Evolutionary conservation across 306 rosid species (phyloP), one percentile per base, ranked within the genome.

Genomic region (Carpinus fangiana): DNA sequence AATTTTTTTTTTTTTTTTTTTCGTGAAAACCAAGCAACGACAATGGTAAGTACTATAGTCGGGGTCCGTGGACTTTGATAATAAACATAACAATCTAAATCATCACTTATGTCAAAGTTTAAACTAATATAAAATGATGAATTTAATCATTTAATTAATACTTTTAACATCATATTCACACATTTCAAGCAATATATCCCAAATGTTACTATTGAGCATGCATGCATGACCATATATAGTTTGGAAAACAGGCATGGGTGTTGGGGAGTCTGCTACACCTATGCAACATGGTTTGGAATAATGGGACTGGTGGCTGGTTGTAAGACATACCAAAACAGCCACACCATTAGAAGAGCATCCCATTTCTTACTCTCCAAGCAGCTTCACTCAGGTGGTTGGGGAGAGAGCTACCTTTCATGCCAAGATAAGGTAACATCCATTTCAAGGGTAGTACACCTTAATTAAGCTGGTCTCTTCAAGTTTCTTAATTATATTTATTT

Each of bases 211-310:
- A 62, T 31, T 57, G 36, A 57, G n/a, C 41, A 3, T 3, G 45
- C 9, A 61, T 61, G 68, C 9, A 61, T 61, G 68, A 61, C 48
- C 47, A 66, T 4, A 12, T 10, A 9, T 5, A 21, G 64, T 66
- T 67, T 67, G 26, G 20, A 67, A 18, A 67, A 41, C 13, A 67
- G 97, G 95, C 84, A 85, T 79, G 96, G 97, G 0, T 87, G 90
- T 18, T 92, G 97, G 97, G 97, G 93, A 66, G 81, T 92, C 12
- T 92, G 97, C 89, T 92, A 76, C 79, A 87, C 90, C 31, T 90
- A 92, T 13, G 97, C 83, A 41, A 92, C 96, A 75, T 92, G 92
- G 96, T 92, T 90, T 83, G 97, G 93, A 56, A 80, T 92, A 43
- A 89, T 79, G 69, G 96, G 93, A 6, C 79, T 89, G 7, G 87